Evolutionary conservation across 2,329 filamentous ascomycete genomes (phyloP), one percentile per base, ranked within the genome.

Genomic region (Fusarium avenaceum): DNA sequence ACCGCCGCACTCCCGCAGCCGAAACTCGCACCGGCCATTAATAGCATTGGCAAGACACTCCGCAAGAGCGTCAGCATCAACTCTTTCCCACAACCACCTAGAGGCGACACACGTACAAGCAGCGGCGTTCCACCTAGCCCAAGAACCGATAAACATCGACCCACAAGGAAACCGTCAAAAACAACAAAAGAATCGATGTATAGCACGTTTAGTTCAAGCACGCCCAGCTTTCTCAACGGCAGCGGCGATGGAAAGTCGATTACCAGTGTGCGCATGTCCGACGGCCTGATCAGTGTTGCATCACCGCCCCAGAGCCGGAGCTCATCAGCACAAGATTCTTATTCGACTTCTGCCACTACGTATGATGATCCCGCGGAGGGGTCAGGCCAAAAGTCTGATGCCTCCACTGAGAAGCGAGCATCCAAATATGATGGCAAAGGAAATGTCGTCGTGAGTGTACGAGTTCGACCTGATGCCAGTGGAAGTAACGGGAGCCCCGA

Each of bases 381-480:
- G 20, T 74, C 78, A 3, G 77, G 79, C 28, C 74, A 74, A 32
- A 76, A 77, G 45, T 24, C 69, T 6, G 78, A 79, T 20, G 70
- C 70, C 32, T 66, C 74, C 26, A 67, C 75, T 40, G 82, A 80
- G 67, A 89, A 81, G 77, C 84, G 80, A 60, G 65, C 79, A 57
- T 87, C 88, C 57, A 85, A 88, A 72, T 73, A 78, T 3, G 94
- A 97, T 73, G 88, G 86, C 56, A 98, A 97, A 78, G 96, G 96
- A 51, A 99, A 99, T 75, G 95, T 99, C 15, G 80, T 98, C 65
- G 95, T 99, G 72, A 98, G 96, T 76, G 94, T 99, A 38, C 89
- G 96, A 76, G 94, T 98, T 42, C 88, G 96, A 32, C 96, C 96
- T 30, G 94, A 97, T 80, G 85, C 88, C 6, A 87, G 85, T 24